These are phyloP conservation scores for Berkeleyomyces basicola DNA, from an alignment of 2,329 filamentous ascomycete species.

Conservation along the genomic window DNA sequence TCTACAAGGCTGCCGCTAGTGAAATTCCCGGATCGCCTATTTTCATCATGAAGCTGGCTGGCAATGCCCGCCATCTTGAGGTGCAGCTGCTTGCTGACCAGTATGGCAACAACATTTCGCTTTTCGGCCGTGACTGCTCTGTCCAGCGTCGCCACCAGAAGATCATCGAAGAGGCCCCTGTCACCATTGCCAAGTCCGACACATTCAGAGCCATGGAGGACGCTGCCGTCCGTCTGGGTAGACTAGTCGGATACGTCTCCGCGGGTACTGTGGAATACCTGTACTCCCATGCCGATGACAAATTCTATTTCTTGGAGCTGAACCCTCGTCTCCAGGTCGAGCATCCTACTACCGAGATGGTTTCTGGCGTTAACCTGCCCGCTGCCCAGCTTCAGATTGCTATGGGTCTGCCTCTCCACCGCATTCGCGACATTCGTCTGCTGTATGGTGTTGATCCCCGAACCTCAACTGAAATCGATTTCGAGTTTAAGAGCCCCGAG, in stretches of 20 bases:
- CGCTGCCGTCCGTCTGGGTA: conserved; percentile 83
- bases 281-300: conserved; percentile 93
- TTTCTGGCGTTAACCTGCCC: conserved; percentile 90
- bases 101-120: conserved; percentile 98
- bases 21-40: conserved; percentile 98
- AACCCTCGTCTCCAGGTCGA: conserved; percentile 99
- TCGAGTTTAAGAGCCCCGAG: conserved; percentile 78
- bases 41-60: conserved; percentile 99
- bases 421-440: conserved; percentile 88
- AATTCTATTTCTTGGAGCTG: conserved; percentile 98
- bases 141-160: conserved; percentile 98
- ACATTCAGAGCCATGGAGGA: conserved; percentile 97
- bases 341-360: conserved; percentile 98
- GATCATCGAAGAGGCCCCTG: conserved; percentile 97
- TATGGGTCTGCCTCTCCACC: conserved; percentile 93
- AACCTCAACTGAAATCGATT: conserved; percentile 76
- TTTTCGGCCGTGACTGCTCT: conserved; percentile 96
- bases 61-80: conserved; percentile 90
- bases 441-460: conserved; percentile 92
- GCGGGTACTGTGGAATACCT: conserved; percentile 98
- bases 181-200: conserved; percentile 76
- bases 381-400: conserved; percentile 96
- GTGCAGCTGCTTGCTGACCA: conserved; percentile 95
- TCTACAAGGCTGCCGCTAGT: conserved; percentile 91
- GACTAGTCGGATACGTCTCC: conserved; percentile 92